These are phyloP conservation scores for Alnus rubra DNA, from an alignment of 306 rosid genomes.

Conservation along the genomic window DNA sequence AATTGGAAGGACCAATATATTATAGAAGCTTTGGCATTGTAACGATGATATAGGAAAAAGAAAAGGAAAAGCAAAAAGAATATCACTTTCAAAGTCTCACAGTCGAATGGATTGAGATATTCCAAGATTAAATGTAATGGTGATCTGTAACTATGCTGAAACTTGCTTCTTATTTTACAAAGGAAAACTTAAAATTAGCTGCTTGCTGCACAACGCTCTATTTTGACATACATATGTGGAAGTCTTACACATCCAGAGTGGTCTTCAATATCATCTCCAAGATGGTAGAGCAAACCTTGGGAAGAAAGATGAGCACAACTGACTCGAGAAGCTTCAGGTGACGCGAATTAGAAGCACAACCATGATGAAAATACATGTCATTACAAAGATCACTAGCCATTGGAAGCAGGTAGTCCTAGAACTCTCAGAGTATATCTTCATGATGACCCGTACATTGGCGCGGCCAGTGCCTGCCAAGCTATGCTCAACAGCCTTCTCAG, in stretches of 20 bases:
- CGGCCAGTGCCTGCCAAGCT: constrained; percentile 89
- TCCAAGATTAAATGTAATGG: too few relatives aligned
- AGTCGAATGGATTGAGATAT: too few relatives aligned
- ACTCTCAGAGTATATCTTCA: constrained; percentile 59
- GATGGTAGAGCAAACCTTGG: neutral
- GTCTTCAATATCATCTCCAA: neutral
- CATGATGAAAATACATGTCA: constrained; percentile 76
- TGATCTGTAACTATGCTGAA: too few relatives aligned
- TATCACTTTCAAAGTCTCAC: too few relatives aligned
- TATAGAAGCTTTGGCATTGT: too few relatives aligned
- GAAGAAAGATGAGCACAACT: neutral
- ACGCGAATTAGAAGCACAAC: constrained; percentile 88
- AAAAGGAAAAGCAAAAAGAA: too few relatives aligned
- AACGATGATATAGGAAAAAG: too few relatives aligned
- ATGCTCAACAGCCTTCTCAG: constrained; percentile 79
- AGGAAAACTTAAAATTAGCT: neutral
- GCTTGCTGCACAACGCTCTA: neutral
- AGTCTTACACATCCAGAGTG: neutral
- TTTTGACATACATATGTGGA: neutral
- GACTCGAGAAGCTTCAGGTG: constrained; percentile 32
- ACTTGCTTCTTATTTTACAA: too few relatives aligned
- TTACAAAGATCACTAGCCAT: constrained; percentile 69
- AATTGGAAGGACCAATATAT: too few relatives aligned
- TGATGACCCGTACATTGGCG: constrained; percentile 71
- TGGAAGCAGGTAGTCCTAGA: constrained; percentile 85